phyloP scores from a whole-genome alignment of 176 grass and related monocot species.

The Calamus simplicifolius region DNA sequence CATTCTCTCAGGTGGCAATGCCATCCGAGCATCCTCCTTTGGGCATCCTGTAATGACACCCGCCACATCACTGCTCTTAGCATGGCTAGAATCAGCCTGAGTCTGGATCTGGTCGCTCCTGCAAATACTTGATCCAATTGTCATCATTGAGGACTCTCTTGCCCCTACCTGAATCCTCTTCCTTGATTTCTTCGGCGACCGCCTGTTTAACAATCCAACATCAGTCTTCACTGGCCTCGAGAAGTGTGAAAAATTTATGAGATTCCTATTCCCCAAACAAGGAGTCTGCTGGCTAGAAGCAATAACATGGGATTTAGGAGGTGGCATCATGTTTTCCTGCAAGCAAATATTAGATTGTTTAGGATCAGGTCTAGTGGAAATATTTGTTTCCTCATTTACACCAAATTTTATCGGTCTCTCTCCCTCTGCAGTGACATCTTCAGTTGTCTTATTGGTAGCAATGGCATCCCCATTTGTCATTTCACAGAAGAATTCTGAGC shows the following conservation, averaged over 20 bases:
- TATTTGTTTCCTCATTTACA: neutral
- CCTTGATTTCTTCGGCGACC: no score
- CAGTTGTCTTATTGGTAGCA: neutral
- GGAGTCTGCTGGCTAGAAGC: conserved; percentile 34
- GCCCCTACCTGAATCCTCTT: conserved; percentile 17
- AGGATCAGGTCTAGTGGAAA: neutral
- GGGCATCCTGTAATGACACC: conserved; percentile 18
- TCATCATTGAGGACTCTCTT: conserved; percentile 48
- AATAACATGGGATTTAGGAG: conserved; percentile 38
- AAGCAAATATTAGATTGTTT: neutral
- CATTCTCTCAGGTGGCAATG: neutral
- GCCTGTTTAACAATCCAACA: neutral
- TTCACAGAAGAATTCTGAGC: conserved; percentile 61
- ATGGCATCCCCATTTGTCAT: neutral
- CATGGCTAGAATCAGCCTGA: conserved; percentile 21
- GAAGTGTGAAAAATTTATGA: conserved; percentile 25
- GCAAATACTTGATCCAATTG: conserved; percentile 65
- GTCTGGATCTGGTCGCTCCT: conserved; percentile 56
- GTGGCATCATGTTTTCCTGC: conserved; percentile 51
- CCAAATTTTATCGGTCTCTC: conserved; percentile 6
- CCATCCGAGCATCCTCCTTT: conserved; percentile 15
- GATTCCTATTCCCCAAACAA: conserved; percentile 20
- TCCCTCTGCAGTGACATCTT: neutral
- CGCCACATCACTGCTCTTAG: conserved; percentile 9
- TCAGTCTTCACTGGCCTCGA: neutral